phyloP scores from a whole-genome alignment of 352 stramenopile genomes.

The Globisporangium irregulare region DNA sequence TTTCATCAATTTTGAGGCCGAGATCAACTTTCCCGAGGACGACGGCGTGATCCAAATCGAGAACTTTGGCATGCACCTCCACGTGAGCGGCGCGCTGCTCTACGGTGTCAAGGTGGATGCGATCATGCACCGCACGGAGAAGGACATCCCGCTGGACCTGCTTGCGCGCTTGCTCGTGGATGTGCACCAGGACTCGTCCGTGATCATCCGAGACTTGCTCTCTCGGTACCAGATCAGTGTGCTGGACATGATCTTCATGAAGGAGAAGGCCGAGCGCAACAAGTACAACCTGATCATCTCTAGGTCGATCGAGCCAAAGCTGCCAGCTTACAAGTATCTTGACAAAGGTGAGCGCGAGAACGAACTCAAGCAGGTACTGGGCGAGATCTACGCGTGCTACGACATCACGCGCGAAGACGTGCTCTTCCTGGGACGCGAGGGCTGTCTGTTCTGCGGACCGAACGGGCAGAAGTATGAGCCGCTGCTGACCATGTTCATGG shows the following conservation, averaged over 20 bases:
- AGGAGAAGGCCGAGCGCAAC: constrained; percentile 91
- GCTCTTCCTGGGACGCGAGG: constrained; percentile 94
- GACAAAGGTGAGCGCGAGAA: constrained; percentile 97
- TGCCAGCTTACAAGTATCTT: constrained; percentile 96
- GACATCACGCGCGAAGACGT: constrained; percentile 96
- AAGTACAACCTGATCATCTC: constrained; percentile 98
- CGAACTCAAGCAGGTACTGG: constrained; percentile 95
- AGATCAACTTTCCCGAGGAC: constrained; percentile 96
- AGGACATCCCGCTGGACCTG: constrained; percentile 95
- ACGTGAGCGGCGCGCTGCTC: constrained; percentile 69
- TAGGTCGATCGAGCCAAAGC: constrained; percentile 94
- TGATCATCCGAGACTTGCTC: constrained; percentile 96
- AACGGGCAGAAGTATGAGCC: constrained; percentile 94
- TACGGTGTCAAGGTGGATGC: constrained; percentile 93
- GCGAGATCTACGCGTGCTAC: constrained; percentile 94
- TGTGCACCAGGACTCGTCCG: constrained; percentile 94
- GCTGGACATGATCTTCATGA: constrained; percentile 95
- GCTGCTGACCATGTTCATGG: constrained; percentile 94
- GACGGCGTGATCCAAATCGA: constrained; percentile 95
- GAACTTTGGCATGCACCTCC: constrained; percentile 92
- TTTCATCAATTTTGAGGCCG: constrained; percentile 98
- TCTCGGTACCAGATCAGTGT: constrained; percentile 95
- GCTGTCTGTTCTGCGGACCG: constrained; percentile 92
- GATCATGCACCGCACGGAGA: constrained; percentile 95
- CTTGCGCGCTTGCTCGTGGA: constrained; percentile 95